phyloP scores from a whole-genome alignment of 257 asterid genomes.

The Nicotiana paniculata region DNA sequence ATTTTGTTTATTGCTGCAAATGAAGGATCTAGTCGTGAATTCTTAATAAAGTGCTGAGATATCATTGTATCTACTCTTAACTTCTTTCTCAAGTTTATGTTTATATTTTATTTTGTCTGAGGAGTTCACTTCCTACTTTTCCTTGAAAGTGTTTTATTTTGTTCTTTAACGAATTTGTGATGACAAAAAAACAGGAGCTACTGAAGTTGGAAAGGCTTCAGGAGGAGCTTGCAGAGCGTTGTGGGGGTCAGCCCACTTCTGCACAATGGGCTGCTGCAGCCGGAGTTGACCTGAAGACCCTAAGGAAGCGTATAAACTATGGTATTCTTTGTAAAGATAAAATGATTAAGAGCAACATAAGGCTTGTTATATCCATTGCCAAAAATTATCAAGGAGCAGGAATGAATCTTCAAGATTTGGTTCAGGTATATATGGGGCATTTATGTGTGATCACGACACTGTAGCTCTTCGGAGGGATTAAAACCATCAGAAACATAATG shows the following conservation, averaged over 20 bases:
- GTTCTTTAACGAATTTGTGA: conserved; percentile 4
- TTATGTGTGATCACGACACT: background rate
- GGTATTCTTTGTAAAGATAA: conserved; percentile 69
- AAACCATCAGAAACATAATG: background rate
- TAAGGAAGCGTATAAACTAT: conserved; percentile 58
- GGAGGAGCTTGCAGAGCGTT: conserved; percentile 55
- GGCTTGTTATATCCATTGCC: conserved; percentile 92
- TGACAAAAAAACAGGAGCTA: conserved; percentile 41
- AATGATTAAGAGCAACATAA: conserved; percentile 84
- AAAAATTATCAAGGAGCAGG: conserved; percentile 85
- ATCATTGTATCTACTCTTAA: background rate
- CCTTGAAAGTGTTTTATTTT: background rate
- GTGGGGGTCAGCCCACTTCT: conserved; percentile 52
- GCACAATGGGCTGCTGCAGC: conserved; percentile 95
- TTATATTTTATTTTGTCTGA: background rate
- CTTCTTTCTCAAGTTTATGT: background rate
- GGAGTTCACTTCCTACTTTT: background rate
- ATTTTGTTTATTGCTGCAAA: background rate
- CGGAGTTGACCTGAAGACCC: conserved; percentile 63
- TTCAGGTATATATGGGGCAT: conserved; percentile 55
- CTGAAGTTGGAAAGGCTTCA: conserved; percentile 74
- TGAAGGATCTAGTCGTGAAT: background rate
- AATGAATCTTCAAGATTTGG: conserved; percentile 89
- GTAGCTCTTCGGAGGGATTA: background rate
- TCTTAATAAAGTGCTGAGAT: background rate